A percentile compares a stretch with the other conserved stretches of the same genome.
Conservation (phyloP, 208 protist genomes). For the Crithidia acanthocephali region DNA sequence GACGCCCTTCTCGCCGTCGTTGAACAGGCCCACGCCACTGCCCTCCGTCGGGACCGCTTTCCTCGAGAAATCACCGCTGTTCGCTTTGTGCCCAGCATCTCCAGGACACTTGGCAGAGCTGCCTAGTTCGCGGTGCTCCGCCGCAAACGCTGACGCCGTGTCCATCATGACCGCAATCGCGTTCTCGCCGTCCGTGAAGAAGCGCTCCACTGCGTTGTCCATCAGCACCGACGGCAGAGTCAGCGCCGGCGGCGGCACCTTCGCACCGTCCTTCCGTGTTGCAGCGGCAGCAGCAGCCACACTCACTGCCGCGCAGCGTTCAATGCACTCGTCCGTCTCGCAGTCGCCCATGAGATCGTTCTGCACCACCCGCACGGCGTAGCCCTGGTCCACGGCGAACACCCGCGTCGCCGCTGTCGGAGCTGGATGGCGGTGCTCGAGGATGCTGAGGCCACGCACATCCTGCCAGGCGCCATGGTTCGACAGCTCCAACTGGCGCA, state of each 20-base stretch:
- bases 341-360: slow-evolving; percentile 36
- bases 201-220: slow-evolving; percentile 20
- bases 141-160: slow-evolving; percentile 4
- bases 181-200: slow-evolving; percentile 43
- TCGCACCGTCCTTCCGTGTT: neutral
- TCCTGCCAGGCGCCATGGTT: slow-evolving; percentile 24
- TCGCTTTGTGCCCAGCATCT: neutral
- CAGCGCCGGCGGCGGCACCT: neutral
- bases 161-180: slow-evolving; percentile 42
- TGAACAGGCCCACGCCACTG: neutral
- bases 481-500: slow-evolving; percentile 10
- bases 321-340: slow-evolving; percentile 46
- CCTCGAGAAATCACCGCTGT: neutral
- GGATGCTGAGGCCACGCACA: slow-evolving; percentile 5
- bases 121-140: neutral
- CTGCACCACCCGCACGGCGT: slow-evolving; percentile 32
- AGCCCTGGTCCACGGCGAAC: slow-evolving; percentile 26
- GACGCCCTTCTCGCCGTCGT: neutral
- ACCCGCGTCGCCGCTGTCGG: slow-evolving; percentile 22
- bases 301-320: slow-evolving; percentile 13
- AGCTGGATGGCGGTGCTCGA: slow-evolving; percentile 13
- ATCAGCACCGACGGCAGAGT: slow-evolving; percentile 39
- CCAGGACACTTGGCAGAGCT: no score
- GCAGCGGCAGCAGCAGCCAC: neutral
- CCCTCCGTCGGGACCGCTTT: neutral